These are phyloP conservation scores for Marchantia paleacea DNA, from an alignment of 225 moss, liverwort and hornwort species.

Conservation along the genomic window DNA sequence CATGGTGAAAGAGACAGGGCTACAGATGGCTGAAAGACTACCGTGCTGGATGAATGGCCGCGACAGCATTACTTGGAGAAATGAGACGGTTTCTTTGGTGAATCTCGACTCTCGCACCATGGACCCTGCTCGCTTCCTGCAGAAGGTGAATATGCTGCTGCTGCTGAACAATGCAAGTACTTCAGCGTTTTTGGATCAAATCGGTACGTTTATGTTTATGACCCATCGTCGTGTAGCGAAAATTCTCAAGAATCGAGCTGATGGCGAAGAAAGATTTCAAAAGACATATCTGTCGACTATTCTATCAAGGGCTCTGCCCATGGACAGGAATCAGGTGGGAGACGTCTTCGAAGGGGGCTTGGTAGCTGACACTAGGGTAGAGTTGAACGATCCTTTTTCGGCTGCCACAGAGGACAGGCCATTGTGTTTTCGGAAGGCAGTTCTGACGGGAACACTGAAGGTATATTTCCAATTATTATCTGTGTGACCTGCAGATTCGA, in stretches of 20 bases:
- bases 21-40: neutral
- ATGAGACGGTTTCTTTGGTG: conserved; percentile 15
- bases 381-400: conserved; percentile 20
- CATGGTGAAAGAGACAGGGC: conserved; percentile 15
- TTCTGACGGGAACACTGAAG: conserved; percentile 24
- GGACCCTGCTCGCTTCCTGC: conserved; percentile 16
- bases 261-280: conserved; percentile 3
- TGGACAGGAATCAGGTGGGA: neutral
- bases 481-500: too few species aligned
- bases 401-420: conserved; percentile 25
- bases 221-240: conserved; percentile 5
- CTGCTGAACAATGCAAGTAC: conserved; percentile 32
- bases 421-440: conserved; percentile 20
- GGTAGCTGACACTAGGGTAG: neutral
- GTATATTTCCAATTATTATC: neutral
- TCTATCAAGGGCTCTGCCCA: conserved; percentile 2
- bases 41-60: neutral
- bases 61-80: conserved; percentile 21
- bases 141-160: conserved; percentile 27
- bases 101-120: conserved; percentile 8
- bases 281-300: conserved; percentile 21
- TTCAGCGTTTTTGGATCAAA: conserved; percentile 6
- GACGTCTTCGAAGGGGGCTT: neutral
- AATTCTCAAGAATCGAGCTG: neutral
- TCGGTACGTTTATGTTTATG: conserved; percentile 20